Conservation (phyloP, 2,329 filamentous ascomycete species). For the Aspergillus sclerotialis region DNA sequence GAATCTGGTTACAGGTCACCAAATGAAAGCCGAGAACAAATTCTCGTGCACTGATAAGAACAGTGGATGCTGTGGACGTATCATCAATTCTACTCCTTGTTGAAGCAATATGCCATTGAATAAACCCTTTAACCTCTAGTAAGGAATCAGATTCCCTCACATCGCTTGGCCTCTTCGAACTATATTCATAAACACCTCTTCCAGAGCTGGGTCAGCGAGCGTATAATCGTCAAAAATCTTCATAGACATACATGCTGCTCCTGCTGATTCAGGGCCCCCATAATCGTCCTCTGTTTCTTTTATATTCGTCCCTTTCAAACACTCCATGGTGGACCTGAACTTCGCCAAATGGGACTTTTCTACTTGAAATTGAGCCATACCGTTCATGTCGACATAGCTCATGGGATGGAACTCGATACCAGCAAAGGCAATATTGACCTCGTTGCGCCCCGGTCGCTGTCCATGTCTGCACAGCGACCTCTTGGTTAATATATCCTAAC, state of each 20-base stretch:
- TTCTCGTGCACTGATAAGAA: constrained; percentile 1
- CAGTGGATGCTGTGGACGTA: not conserved
- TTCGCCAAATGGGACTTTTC: too few species aligned
- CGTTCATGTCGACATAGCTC: constrained; percentile 1
- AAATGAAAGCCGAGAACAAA: constrained; percentile 1
- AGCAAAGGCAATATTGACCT: too few species aligned
- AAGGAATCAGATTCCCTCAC: too few species aligned
- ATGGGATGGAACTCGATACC: not conserved
- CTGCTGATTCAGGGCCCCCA: too few species aligned
- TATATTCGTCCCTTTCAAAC: too few species aligned
- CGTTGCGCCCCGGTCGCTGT: too few species aligned
- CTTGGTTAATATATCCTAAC: too few species aligned
- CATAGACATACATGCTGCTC: too few species aligned
- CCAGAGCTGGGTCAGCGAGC: not conserved
- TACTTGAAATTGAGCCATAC: constrained; percentile 1
- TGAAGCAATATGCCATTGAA: constrained; percentile 1
- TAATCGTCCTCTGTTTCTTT: too few species aligned
- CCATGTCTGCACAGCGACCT: too few species aligned
- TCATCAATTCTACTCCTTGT: not conserved
- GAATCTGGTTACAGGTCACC: not conserved
- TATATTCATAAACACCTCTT: not conserved
- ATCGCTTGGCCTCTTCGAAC: too few species aligned
- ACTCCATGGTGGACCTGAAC: too few species aligned
- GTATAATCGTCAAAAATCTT: not conserved
- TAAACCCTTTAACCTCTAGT: not conserved